phyloP scores from a whole-genome alignment of 139 green algal genomes.

The Nannochloris sp. region DNA sequence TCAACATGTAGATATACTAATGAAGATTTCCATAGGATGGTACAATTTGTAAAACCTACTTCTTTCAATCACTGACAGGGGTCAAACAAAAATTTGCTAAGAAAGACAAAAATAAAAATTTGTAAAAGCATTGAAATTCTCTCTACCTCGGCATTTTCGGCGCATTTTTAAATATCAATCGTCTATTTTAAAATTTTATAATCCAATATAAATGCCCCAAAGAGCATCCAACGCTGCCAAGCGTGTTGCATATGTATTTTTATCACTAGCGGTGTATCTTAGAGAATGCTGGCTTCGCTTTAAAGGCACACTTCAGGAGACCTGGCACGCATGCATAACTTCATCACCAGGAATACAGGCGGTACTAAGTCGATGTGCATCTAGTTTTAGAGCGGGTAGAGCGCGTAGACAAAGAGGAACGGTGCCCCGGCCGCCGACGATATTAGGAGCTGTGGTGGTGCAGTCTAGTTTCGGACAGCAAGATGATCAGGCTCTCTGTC shows the following conservation, averaged over 20 bases:
- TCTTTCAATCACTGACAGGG: too few relatives aligned
- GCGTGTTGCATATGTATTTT: not conserved
- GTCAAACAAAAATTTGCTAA: too few relatives aligned
- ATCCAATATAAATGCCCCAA: too few relatives aligned
- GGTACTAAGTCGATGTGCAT: not conserved
- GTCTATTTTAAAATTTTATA: too few relatives aligned
- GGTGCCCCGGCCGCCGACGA: not conserved
- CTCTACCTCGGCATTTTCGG: too few relatives aligned
- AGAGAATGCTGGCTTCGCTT: not conserved
- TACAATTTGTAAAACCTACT: too few relatives aligned
- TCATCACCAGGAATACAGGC: not conserved
- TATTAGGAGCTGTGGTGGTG: conserved; percentile 2
- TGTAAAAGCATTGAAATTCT: too few relatives aligned
- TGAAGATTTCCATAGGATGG: too few relatives aligned
- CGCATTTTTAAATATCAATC: too few relatives aligned
- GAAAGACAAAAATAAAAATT: too few relatives aligned
- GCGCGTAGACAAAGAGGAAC: not conserved
- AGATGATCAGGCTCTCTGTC: conserved; percentile 2
- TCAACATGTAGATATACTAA: too few relatives aligned
- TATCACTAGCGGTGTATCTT: not conserved
- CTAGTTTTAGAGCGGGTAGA: not conserved
- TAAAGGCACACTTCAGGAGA: not conserved
- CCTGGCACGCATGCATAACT: not conserved
- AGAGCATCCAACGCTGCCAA: not conserved
- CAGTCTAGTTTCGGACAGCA: not conserved